phyloP scores from a whole-genome alignment of 2,329 filamentous ascomycete genomes.

The Alternaria ethzedia region DNA sequence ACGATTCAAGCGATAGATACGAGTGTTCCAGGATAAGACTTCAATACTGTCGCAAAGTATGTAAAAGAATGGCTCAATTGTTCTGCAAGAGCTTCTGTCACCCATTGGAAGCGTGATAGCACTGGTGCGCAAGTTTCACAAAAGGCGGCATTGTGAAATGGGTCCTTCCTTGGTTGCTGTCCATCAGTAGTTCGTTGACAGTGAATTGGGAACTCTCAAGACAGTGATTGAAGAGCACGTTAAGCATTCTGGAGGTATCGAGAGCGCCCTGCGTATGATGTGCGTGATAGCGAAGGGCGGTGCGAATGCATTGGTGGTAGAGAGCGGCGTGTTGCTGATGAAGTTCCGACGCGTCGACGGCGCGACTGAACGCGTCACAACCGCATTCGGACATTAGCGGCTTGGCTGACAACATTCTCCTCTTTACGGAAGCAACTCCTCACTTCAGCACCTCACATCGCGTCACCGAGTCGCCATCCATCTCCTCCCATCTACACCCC shows the following conservation, averaged over 20 bases:
- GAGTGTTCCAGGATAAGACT: neutral
- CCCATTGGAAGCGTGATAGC: neutral
- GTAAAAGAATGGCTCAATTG: neutral
- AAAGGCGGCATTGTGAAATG: neutral
- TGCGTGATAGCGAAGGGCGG: too few relatives aligned
- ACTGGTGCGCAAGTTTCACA: neutral
- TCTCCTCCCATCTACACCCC: neutral
- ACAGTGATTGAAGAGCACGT: rapidly evolving
- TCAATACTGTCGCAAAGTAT: neutral
- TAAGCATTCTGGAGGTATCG: neutral
- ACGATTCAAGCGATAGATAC: neutral
- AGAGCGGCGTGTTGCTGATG: neutral
- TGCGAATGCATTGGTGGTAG: neutral
- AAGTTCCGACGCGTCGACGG: neutral
- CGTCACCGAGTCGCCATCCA: neutral
- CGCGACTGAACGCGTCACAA: neutral
- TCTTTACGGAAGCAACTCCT: neutral
- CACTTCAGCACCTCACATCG: neutral
- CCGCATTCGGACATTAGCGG: neutral
- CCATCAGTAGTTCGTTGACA: neutral
- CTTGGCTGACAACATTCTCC: neutral
- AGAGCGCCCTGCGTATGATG: neutral
- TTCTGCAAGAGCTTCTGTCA: neutral
- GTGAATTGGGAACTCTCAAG: neutral
- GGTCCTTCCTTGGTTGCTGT: neutral